Evolutionary conservation across 495 filamentous ascomycete genomes (phyloP).

Genomic region (Umbilicaria muhlenbergii): DNA sequence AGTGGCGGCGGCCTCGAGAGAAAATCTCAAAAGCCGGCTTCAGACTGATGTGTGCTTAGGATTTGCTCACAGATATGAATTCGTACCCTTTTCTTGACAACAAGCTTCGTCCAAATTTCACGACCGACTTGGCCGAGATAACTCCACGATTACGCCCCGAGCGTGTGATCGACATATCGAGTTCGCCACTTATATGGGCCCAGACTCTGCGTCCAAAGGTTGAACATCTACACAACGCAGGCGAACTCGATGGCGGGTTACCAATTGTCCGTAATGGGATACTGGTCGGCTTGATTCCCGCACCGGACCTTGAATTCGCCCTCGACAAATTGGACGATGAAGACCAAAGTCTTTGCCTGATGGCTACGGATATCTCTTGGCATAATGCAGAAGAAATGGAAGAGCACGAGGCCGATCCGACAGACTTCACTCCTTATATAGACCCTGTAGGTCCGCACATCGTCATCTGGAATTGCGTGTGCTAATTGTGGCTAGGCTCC

Average conservation of each 20-base stretch:
- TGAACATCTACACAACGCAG: slow-evolving; percentile 63
- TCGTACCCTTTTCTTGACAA: slow-evolving; percentile 92
- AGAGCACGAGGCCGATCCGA: slow-evolving; percentile 40
- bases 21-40: neutral
- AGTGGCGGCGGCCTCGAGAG: slow-evolving; percentile 10
- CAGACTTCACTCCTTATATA: slow-evolving; percentile 81
- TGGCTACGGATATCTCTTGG: slow-evolving; percentile 46
- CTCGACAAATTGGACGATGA: slow-evolving; percentile 69
- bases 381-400: slow-evolving; percentile 37
- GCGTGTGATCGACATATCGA: slow-evolving; percentile 75
- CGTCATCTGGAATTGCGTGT: neutral
- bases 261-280: slow-evolving; percentile 67
- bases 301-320: slow-evolving; percentile 86
- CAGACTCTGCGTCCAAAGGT: slow-evolving; percentile 62
- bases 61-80: slow-evolving; percentile 92
- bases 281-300: slow-evolving; percentile 84
- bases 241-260: slow-evolving; percentile 84
- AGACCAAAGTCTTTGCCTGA: slow-evolving; percentile 57
- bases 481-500: slow-evolving; percentile 40
- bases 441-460: slow-evolving; percentile 46
- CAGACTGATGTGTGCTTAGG: slow-evolving; percentile 28
- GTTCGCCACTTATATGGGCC: slow-evolving; percentile 62
- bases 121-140: slow-evolving; percentile 71
- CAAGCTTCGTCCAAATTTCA: slow-evolving; percentile 81
- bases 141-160: slow-evolving; percentile 55